Conservation (phyloP, 208 protist genomes). For the Cochliopodium minus region DNA sequence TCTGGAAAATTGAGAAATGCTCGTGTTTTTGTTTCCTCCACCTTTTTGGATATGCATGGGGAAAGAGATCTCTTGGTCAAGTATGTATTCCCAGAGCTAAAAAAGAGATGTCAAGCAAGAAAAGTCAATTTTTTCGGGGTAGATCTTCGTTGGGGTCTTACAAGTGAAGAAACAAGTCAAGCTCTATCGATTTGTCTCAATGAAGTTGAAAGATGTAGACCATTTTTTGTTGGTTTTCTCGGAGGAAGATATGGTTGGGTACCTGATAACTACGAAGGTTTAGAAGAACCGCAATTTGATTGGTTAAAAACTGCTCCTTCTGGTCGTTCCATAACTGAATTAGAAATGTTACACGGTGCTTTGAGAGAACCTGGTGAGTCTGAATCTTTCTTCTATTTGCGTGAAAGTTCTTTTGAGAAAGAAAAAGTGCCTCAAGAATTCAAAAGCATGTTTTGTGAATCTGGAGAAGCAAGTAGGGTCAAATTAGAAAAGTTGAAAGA, state of each 20-base stretch:
- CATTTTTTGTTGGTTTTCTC: slow-evolving; percentile 62
- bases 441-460: too few species aligned
- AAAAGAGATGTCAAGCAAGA: slow-evolving; percentile 42
- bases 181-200: slow-evolving; percentile 68
- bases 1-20: slow-evolving; percentile 18
- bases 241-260: not conserved
- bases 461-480: too few species aligned
- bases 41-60: slow-evolving; percentile 84
- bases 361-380: slow-evolving; percentile 26
- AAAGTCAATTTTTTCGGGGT: slow-evolving; percentile 60
- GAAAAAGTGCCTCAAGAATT: too few species aligned
- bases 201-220: slow-evolving; percentile 68
- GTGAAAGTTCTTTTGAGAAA: too few species aligned
- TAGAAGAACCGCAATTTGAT: slow-evolving; percentile 4
- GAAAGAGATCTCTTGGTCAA: slow-evolving; percentile 69
- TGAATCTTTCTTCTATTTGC: too few species aligned
- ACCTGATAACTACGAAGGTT: not conserved
- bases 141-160: slow-evolving; percentile 84
- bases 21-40: slow-evolving; percentile 80
- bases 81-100: slow-evolving; percentile 71
- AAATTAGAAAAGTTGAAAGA: too few species aligned
- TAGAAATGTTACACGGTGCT: slow-evolving; percentile 72
- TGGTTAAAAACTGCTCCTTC: slow-evolving; percentile 28
- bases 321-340: slow-evolving; percentile 69
- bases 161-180: slow-evolving; percentile 38